Conservation (phyloP, 768 basidiomycete genomes). For the Pulveroboletus sp. region DNA sequence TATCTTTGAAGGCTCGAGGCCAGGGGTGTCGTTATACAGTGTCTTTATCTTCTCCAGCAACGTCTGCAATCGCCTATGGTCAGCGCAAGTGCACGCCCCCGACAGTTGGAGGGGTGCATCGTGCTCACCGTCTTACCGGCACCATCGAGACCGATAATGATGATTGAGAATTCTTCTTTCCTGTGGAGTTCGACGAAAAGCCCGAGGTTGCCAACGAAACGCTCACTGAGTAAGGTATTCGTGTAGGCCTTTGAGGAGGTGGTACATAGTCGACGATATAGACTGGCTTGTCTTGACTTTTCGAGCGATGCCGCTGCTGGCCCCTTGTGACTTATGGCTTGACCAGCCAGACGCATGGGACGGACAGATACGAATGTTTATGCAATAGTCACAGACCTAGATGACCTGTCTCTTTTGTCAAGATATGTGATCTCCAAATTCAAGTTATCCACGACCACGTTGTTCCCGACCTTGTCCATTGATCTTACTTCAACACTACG, state of each 20-base stretch:
- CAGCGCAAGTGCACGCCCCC: neutral
- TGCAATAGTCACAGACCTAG: too few relatives aligned
- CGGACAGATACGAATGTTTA: too few relatives aligned
- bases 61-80: slow-evolving; percentile 45
- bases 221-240: slow-evolving; percentile 78
- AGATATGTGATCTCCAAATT: too few relatives aligned
- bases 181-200: slow-evolving; percentile 33
- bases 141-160: slow-evolving; percentile 90
- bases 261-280: slow-evolving; percentile 60
- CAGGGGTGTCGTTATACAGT: slow-evolving; percentile 79
- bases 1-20: slow-evolving; percentile 89
- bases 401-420: too few relatives aligned
- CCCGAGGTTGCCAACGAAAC: neutral
- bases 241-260: slow-evolving; percentile 88
- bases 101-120: too few relatives aligned
- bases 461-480: too few relatives aligned
- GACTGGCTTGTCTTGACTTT: too few relatives aligned
- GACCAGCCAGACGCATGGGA: too few relatives aligned
- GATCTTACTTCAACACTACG: too few relatives aligned
- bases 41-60: slow-evolving; percentile 93
- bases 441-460: too few relatives aligned
- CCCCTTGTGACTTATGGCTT: too few relatives aligned
- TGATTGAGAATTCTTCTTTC: slow-evolving; percentile 88
- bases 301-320: too few relatives aligned
- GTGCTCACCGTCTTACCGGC: slow-evolving; percentile 80